Evolutionary conservation across 2,329 filamentous ascomycete genomes (phyloP), one percentile per base, ranked within the genome.

Genomic region (Coniosporium uncinatum): DNA sequence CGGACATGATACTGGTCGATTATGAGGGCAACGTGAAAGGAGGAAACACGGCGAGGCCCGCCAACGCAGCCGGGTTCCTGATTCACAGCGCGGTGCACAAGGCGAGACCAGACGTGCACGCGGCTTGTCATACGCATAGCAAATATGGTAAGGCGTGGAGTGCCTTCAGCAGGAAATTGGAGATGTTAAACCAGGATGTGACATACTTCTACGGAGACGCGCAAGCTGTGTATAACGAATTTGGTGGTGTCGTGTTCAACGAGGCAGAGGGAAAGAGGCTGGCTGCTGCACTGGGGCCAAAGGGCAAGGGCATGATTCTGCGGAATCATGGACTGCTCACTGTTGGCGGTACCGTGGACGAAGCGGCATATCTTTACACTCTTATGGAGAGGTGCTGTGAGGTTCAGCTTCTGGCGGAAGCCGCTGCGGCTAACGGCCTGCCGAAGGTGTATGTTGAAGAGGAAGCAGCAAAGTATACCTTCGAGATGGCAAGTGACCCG

Each of bases 321-420:
- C 69, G 81, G 48, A 88, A 88, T 56, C 84, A 88, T 59, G 85
- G 85, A 0, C 63, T 89, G 27, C 60, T 88, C 39, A 85, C 81
- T 0, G 83, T 86, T 0, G 85, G 85, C 4, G 53, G 59, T 5
- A 88, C 84, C 0, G 83, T 88, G 2, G 84, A 88, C 54, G 84
- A 88, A 59, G 84, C 84, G 1, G 79, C 79, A 1, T 88, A 81
- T 57, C 58, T 87, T 39, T 84, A 86, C 54, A 79, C 77, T 0
- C 62, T 83, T 35, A 70, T 87, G 57, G 84, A 88, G 58, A 71
- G 81, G 37, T 79, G 75, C 36, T 88, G 84, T 56, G 71, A 78
- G 42, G 74, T 85, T 22, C 83, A 88, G 63, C 64, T 87, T 39
- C 65, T 73, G 49, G 78, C 80, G 29, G 84, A 88, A 62, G 81